These are phyloP conservation scores for Blastocystis sp. DNA, from an alignment of 352 stramenopile genomes.

Conservation along the genomic window DNA sequence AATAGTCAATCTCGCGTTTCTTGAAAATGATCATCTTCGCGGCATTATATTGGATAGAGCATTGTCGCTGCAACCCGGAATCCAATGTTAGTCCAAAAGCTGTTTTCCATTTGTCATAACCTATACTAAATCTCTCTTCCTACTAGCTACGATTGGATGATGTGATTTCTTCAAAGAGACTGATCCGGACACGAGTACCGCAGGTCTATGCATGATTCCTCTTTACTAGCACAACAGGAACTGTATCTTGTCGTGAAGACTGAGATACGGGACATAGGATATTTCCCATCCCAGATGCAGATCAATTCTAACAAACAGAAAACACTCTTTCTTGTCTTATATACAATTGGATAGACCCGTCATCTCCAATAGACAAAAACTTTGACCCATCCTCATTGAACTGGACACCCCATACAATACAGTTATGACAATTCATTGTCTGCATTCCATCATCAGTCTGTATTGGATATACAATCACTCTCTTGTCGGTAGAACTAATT, in stretches of 20 bases:
- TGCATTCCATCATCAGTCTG: not conserved
- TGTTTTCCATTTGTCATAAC: slow-evolving; percentile 8
- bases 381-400: not conserved
- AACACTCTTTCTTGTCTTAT: slow-evolving; percentile 15
- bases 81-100: slow-evolving; percentile 14
- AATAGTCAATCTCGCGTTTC: slow-evolving; percentile 43
- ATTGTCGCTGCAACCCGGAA: not conserved
- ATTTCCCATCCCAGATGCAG: slow-evolving; percentile 35
- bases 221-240: not conserved
- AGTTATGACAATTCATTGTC: slow-evolving; percentile 37
- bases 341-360: slow-evolving; percentile 60
- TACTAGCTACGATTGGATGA: slow-evolving; percentile 2
- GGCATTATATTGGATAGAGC: slow-evolving; percentile 26
- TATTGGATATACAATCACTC: slow-evolving; percentile 16
- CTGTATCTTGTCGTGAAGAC: not conserved
- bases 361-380: slow-evolving; percentile 35
- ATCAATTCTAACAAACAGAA: slow-evolving; percentile 37
- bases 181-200: not conserved
- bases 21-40: slow-evolving; percentile 41
- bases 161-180: slow-evolving; percentile 35
- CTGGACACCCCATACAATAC: slow-evolving; percentile 33
- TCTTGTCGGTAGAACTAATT: slow-evolving; percentile 37
- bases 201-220: not conserved
- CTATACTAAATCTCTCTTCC: not conserved
- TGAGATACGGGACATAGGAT: not conserved